Evolutionary conservation across 192 early-diverging fungal genomes (phyloP), one percentile per base, ranked within the genome.

Genomic region (Geranomyces variabilis): DNA sequence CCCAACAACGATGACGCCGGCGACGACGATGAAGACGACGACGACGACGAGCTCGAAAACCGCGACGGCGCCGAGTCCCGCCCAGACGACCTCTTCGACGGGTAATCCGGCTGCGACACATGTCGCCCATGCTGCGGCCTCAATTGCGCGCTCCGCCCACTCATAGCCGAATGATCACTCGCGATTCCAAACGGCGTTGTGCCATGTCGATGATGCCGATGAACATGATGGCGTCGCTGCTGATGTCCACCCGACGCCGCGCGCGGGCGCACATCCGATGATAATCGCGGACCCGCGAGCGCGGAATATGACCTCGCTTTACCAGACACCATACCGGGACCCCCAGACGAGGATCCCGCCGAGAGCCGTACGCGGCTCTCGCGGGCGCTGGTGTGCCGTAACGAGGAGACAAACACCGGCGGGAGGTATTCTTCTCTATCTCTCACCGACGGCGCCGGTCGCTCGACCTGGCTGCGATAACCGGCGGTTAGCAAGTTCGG

Each of bases 181-280:
- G 51, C 51, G 28, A 29, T 60, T 26, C 58, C 58, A 60, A 60
- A 60, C 58, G 15, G 58, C 31, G 58, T 57, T 26, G 24, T 34
- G 22, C 51, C 4, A 24, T 53, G 51, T 15, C 51, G 51, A 53
- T 19, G 19, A 47, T 53, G 51, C 10, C 36, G 36, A 10, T 41
- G 36, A 41, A 41, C 36, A 41, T 41, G 5, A 10, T 10, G 36
- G 3, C 36, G 36, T 7, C 36, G 36, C 10, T 41, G 36, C 36
- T n/a, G n/a, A n/a, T n/a, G n/a, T n/a, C 36, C 36, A 41, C 36
- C 36, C 3, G 36, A 41, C 36, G 10, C 36, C 36, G 36, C 36
- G 36, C 36, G 36, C 5, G 5, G 36, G 10, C 5, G 36, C 5
- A 7, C 36, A 41, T n/a, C n/a, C n/a, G n/a, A n/a, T n/a, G 36